Percentiles rank a stretch among this genome's conserved stretches.
These are phyloP conservation scores for Penicillium psychrofluorescens DNA, from an alignment of 495 filamentous ascomycete species.

Conservation along the genomic window DNA sequence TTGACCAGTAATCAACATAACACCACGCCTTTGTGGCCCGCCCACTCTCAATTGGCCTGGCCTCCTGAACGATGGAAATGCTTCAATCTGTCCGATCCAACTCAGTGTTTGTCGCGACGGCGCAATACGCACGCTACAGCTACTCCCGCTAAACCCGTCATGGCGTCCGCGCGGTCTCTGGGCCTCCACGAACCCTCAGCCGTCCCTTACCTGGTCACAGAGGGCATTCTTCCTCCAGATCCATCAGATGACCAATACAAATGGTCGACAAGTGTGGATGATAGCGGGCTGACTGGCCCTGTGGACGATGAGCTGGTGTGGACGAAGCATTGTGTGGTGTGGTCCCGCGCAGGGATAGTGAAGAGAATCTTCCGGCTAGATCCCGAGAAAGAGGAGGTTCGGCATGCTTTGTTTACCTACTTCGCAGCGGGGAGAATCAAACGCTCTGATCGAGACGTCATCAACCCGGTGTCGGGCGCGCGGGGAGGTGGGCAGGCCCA, in stretches of 20 bases:
- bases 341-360: constrained; percentile 81
- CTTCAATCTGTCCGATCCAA: constrained; percentile 4
- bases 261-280: constrained; percentile 55
- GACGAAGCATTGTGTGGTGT: constrained; percentile 77
- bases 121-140: constrained; percentile 12
- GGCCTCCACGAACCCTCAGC: constrained; percentile 82
- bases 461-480: constrained; percentile 3
- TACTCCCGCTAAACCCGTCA: constrained; percentile 30
- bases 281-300: constrained; percentile 30
- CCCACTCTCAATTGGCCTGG: neutral
- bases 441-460: constrained; percentile 4
- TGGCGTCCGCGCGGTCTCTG: constrained; percentile 83
- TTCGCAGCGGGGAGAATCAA: constrained; percentile 52
- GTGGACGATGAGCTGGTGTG: constrained; percentile 79
- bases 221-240: constrained; percentile 66
- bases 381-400: constrained; percentile 74
- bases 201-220: constrained; percentile 73
- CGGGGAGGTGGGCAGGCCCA: constrained; percentile 2
- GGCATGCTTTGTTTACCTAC: constrained; percentile 74
- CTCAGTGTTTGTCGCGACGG: constrained; percentile 14
- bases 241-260: constrained; percentile 59
- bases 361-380: constrained; percentile 84
- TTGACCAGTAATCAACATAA: constrained; percentile 7
- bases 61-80: constrained; percentile 9
- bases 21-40: neutral